phyloP scores from a whole-genome alignment of 179 eudicot species.

The Pouteria campechiana region DNA sequence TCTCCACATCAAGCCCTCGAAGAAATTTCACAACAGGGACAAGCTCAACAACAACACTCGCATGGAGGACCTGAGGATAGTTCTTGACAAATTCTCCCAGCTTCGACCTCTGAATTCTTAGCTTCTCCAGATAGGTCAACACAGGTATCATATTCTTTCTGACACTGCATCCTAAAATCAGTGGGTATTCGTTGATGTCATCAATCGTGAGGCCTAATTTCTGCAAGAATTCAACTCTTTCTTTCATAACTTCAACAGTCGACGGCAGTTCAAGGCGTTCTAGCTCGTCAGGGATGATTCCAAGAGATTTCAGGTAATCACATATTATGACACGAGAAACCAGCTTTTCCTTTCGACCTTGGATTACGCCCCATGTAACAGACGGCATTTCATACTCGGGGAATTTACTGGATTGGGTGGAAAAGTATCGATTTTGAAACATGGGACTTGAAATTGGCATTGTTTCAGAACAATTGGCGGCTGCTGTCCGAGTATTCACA shows the following conservation, averaged over 20 bases:
- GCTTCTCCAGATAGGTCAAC: conserved; percentile 77
- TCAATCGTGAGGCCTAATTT: conserved; percentile 86
- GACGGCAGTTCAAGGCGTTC: conserved; percentile 85
- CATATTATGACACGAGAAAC: conserved; percentile 82
- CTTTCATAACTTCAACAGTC: conserved; percentile 89
- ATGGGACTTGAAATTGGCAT: too few species aligned
- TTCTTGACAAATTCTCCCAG: conserved; percentile 85
- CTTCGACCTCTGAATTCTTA: conserved; percentile 63
- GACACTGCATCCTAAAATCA: conserved; percentile 87
- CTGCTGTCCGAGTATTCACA: too few species aligned
- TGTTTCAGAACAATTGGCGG: too few species aligned
- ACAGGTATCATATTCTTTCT: conserved; percentile 86
- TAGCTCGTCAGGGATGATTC: conserved; percentile 74
- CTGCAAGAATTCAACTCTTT: conserved; percentile 84
- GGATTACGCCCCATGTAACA: conserved; percentile 93
- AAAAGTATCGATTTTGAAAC: conserved; percentile 22
- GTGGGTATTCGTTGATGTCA: conserved; percentile 80
- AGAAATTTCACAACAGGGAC: conserved; percentile 75
- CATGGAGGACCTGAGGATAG: conserved; percentile 76
- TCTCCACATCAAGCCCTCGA: conserved; percentile 88
- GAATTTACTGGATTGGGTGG: conserved; percentile 46
- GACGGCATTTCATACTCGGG: conserved; percentile 96
- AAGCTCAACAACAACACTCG: conserved; percentile 95
- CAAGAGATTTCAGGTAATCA: conserved; percentile 75
- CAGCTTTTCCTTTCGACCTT: conserved; percentile 79